phyloP scores from a whole-genome alignment of 768 basidiomycete species.

The Lactarius vividus region DNA sequence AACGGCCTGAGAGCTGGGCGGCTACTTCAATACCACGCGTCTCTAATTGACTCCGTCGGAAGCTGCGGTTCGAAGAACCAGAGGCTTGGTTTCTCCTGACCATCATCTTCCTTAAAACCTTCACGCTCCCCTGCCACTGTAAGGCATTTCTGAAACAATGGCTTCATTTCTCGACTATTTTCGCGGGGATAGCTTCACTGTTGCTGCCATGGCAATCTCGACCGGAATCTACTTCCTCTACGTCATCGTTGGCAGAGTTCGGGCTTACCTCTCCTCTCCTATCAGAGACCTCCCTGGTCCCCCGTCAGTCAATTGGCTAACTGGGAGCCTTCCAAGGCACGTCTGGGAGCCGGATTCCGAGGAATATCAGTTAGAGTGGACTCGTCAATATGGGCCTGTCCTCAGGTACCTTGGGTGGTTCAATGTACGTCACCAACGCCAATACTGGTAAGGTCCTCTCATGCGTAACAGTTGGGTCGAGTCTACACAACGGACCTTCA shows the following conservation, averaged over 20 bases:
- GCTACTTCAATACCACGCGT: background rate
- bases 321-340: conserved; percentile 5
- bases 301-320: conserved; percentile 20
- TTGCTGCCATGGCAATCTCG: background rate
- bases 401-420: conserved; percentile 19
- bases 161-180: background rate
- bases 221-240: conserved; percentile 5
- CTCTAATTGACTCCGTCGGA: background rate
- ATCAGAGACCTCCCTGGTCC: conserved; percentile 17
- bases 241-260: background rate
- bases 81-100: background rate
- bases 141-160: background rate
- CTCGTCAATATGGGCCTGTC: conserved; percentile 10
- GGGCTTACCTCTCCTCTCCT: conserved; percentile 6
- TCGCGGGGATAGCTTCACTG: background rate
- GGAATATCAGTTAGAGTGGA: conserved; percentile 15
- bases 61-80: background rate
- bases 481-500: conserved; percentile 12
- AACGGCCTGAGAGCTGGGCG: background rate
- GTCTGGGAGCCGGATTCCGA: conserved; percentile 19
- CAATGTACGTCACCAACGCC: conserved; percentile 1
- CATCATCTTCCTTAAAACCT: background rate
- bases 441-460: background rate
- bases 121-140: background rate
- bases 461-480: background rate